Conservation (phyloP, 495 filamentous ascomycete genomes). For the Cairneyella variabilis region DNA sequence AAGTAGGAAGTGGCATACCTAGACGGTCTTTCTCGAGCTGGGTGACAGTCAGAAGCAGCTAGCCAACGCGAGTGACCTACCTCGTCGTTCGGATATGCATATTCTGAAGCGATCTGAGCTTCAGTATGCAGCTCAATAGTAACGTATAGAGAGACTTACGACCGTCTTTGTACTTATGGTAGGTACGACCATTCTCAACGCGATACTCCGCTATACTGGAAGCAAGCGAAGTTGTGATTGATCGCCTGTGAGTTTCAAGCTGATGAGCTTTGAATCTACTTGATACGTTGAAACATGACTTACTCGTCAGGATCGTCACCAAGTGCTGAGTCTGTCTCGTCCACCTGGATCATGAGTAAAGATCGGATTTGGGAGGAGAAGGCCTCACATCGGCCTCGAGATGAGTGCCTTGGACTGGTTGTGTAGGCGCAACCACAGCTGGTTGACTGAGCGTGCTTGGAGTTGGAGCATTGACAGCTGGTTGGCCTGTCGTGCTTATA, state of each 20-base stretch:
- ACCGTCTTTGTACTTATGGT: constrained; percentile 30
- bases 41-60: background rate
- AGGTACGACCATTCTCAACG: constrained; percentile 29
- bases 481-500: too few relatives aligned
- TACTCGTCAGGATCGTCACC: background rate
- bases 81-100: constrained; percentile 27
- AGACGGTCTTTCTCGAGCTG: constrained; percentile 23
- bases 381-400: background rate
- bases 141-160: constrained; percentile 21
- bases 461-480: background rate
- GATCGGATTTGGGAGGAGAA: background rate
- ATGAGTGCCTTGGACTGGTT: too few relatives aligned
- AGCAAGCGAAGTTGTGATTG: constrained; percentile 22
- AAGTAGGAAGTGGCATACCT: constrained; percentile 9
- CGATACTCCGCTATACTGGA: constrained; percentile 26
- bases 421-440: too few relatives aligned
- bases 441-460: too few relatives aligned
- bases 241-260: background rate
- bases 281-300: background rate
- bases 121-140: background rate
- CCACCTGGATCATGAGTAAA: background rate
- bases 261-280: background rate
- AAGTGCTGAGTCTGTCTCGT: background rate
- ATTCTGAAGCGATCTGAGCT: constrained; percentile 14
- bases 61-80: background rate